Evolutionary conservation across 2,329 filamentous ascomycete species (phyloP).

Genomic region (Orbilia brochopaga): DNA sequence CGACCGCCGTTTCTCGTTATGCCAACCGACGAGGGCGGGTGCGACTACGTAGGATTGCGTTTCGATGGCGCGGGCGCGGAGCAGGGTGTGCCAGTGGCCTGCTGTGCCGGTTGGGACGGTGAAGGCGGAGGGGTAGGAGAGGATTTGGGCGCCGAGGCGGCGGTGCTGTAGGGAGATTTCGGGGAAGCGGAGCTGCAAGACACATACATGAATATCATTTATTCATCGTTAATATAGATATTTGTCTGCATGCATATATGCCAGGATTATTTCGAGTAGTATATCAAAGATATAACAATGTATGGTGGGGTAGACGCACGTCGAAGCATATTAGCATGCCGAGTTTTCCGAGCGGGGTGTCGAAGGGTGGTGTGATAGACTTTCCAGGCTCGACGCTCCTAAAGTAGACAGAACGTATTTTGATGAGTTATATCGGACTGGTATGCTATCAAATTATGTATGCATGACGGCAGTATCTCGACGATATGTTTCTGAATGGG

Average conservation of each 20-base stretch:
- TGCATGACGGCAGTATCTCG: background rate
- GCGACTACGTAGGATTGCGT: constrained; percentile 86
- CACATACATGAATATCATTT: no score
- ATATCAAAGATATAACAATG: no score
- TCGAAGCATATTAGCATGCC: constrained; percentile 90
- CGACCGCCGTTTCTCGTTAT: constrained; percentile 76
- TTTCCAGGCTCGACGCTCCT: constrained; percentile 71
- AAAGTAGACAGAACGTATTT: background rate
- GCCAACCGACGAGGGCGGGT: constrained; percentile 78
- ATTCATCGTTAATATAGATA: no score
- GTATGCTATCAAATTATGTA: constrained; percentile 4
- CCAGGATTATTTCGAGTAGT: no score
- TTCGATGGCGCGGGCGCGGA: constrained; percentile 84
- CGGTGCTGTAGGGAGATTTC: constrained; percentile 74
- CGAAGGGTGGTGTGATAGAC: constrained; percentile 71
- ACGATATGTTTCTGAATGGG: background rate
- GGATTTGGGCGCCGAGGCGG: constrained; percentile 71
- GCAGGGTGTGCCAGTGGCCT: constrained; percentile 77
- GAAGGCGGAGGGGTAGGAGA: constrained; percentile 89
- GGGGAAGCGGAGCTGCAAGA: constrained; percentile 77
- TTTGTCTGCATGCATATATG: no score
- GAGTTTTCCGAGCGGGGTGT: constrained; percentile 74
- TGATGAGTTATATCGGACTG: constrained; percentile 49
- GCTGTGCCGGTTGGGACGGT: constrained; percentile 82
- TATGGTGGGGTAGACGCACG: no score